phyloP scores from a whole-genome alignment of 768 basidiomycete genomes.

The Suillus americanus region DNA sequence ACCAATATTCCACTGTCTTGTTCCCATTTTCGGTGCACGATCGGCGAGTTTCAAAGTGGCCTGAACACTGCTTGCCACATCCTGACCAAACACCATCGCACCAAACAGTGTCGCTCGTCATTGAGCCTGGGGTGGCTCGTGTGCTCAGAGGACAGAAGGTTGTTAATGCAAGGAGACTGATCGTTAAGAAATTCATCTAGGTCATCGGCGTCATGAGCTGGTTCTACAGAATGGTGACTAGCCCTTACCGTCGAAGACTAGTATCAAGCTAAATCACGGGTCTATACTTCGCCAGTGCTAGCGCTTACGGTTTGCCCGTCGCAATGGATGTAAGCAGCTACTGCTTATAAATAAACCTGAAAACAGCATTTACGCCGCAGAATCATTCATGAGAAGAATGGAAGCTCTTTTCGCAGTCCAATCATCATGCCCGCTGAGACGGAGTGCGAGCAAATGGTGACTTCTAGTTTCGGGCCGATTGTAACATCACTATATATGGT shows the following conservation, averaged over 20 bases:
- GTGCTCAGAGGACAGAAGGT: neutral
- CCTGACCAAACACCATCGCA: constrained; percentile 13
- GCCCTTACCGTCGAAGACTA: neutral
- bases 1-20: constrained; percentile 13
- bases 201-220: neutral
- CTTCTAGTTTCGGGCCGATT: neutral
- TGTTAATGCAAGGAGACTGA: neutral
- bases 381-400: neutral
- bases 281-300: neutral
- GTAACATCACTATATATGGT: neutral
- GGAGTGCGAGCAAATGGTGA: neutral
- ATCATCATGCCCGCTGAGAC: neutral
- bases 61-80: constrained; percentile 8
- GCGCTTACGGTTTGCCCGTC: neutral
- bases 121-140: neutral
- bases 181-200: neutral
- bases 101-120: constrained; percentile 3
- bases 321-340: neutral
- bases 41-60: constrained; percentile 12
- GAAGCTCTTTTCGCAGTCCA: neutral
- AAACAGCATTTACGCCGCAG: neutral
- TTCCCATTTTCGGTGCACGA: constrained; percentile 7
- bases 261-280: neutral
- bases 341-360: neutral
- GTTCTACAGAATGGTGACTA: neutral